These are phyloP conservation scores for Millerozyma miso DNA, from an alignment of 805 yeast genomes.

Conservation along the genomic window DNA sequence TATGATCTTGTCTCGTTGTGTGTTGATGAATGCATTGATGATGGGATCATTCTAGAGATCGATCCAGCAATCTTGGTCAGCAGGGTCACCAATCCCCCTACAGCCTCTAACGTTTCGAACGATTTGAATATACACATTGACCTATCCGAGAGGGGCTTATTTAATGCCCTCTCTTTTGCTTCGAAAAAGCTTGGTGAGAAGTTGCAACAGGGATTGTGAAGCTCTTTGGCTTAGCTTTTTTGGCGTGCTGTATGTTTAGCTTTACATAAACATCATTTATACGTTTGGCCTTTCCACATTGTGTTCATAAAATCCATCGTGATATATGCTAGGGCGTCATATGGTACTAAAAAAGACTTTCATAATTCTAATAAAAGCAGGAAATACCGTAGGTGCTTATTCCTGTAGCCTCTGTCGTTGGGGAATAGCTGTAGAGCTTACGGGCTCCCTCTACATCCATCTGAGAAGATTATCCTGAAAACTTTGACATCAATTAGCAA, in stretches of 20 bases:
- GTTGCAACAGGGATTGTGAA: conserved; percentile 42
- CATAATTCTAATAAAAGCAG: no score
- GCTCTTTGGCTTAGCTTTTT: neutral
- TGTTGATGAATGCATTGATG: conserved; percentile 89
- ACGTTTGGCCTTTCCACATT: neutral
- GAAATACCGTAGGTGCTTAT: neutral
- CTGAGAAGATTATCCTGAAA: no score
- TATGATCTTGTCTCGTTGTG: conserved; percentile 85
- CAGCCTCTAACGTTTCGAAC: conserved; percentile 31
- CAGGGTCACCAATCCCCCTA: conserved; percentile 85
- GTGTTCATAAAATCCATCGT: neutral
- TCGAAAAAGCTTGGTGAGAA: conserved; percentile 56
- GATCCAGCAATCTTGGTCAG: conserved; percentile 84
- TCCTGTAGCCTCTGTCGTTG: no score
- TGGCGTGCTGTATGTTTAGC: neutral
- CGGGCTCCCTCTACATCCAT: no score
- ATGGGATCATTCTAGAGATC: conserved; percentile 87
- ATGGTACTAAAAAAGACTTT: neutral
- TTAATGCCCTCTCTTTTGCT: conserved; percentile 86
- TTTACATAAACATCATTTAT: neutral
- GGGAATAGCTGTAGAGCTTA: no score
- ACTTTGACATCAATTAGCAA: no score
- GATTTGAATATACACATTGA: conserved; percentile 63
- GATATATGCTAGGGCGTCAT: neutral
- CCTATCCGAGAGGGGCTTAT: conserved; percentile 67